These are phyloP conservation scores for Amanita phalloides DNA, from an alignment of 768 basidiomycete species.

Conservation along the genomic window DNA sequence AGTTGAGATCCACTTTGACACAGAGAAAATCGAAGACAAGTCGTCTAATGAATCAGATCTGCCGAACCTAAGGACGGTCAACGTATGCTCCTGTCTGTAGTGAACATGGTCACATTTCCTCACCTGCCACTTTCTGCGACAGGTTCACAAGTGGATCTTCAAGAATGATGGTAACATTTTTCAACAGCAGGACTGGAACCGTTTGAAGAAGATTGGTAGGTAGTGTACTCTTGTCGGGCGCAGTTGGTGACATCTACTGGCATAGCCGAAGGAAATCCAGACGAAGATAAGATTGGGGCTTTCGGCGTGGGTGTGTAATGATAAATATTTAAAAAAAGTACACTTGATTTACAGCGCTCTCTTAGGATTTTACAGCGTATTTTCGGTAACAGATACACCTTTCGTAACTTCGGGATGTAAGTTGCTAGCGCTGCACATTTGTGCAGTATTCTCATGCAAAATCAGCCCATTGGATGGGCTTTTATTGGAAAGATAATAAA, in stretches of 20 bases:
- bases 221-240: slow-evolving; percentile 1
- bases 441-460: slow-evolving; percentile 4
- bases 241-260: background rate
- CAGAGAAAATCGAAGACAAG: slow-evolving; percentile 27
- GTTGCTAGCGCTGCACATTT: background rate
- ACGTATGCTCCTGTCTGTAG: slow-evolving; percentile 25
- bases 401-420: slow-evolving; percentile 73
- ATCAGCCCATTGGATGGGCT: slow-evolving; percentile 83
- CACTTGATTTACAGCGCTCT: background rate
- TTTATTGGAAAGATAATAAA: slow-evolving; percentile 92
- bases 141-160: slow-evolving; percentile 80
- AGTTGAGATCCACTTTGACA: slow-evolving; percentile 77
- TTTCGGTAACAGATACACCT: slow-evolving; percentile 77
- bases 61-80: slow-evolving; percentile 55
- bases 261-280: slow-evolving; percentile 84
- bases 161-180: slow-evolving; percentile 84
- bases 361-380: slow-evolving; percentile 66
- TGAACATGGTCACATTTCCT: background rate
- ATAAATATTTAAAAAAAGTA: background rate
- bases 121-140: background rate
- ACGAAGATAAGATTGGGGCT: slow-evolving; percentile 93
- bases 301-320: slow-evolving; percentile 64
- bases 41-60: slow-evolving; percentile 13
- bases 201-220: slow-evolving; percentile 82
- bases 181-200: slow-evolving; percentile 76